Evolutionary conservation across 2,329 filamentous ascomycete species (phyloP), one percentile per base, ranked within the genome.

Genomic region (Epichloe baconii): DNA sequence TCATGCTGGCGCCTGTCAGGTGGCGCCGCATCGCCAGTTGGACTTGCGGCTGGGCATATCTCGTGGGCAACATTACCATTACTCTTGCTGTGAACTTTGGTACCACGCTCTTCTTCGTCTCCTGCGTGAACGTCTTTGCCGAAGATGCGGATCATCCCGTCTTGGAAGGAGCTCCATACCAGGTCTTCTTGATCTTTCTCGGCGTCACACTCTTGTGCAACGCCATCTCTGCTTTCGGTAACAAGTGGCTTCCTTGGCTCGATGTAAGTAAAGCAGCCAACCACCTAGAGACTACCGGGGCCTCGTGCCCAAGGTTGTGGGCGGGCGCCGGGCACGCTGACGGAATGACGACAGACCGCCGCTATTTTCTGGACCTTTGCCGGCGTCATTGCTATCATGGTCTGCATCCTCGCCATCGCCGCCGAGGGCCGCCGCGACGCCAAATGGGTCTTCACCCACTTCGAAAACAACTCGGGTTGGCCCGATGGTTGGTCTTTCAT

Each of bases 71-170:
- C 68, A 83, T 88, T 64, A 88, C 83, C 57, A 90, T 90, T 58
- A 88, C 85, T 0, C 72, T 88, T n/a, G 78, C 84, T n/a, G 85
- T 88, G 62, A 86, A 87, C 70, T 89, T 88, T 59, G 86, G 84
- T 6, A 88, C 86, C 3, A 85, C 82, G 0, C 78, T 88, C 56
- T 76, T 80, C 64, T 66, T 78, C 52, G 71, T 78, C 51, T 73
- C 69, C 14, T 78, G 75, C 60, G 62, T 80, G 64, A 77, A 79
- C 52, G 73, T 80, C 37, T 80, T 79, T 53, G 68, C 76, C 51
- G 65, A 65, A 3, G 63, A 67, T 37, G 64, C 67, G 5, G 74
- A 71, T 43, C 63, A 66, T 11, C 68, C 63, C 11, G 62, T 79
- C 53, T 67, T 78, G 47, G 64, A 64, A 3, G 74, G 68, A 44